A percentile compares a stretch with the other conserved stretches of the same genome.
Conservation (phyloP, 2,329 filamentous ascomycete genomes). For the Cercospora zeae-maydis region DNA sequence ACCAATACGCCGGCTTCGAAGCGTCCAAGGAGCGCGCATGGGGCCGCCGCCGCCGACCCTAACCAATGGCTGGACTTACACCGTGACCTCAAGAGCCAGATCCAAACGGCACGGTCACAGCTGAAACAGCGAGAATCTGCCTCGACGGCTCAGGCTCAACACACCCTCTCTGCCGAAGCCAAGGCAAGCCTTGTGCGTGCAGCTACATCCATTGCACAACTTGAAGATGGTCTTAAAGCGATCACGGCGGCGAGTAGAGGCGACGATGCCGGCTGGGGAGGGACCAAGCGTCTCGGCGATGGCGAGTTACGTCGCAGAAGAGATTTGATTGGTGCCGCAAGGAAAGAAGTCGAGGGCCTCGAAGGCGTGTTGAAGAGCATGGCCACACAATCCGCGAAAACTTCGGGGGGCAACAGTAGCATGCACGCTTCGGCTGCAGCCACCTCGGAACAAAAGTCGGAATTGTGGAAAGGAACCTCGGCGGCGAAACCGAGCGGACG, state of each 20-base stretch:
- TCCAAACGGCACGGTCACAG: conserved; percentile 64
- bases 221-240: conserved; percentile 61
- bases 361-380: conserved; percentile 68
- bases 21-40: conserved; percentile 17
- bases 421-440: conserved; percentile 33
- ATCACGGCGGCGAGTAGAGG: conserved; percentile 36
- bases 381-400: conserved; percentile 47
- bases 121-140: conserved; percentile 67
- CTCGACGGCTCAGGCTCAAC: conserved; percentile 55
- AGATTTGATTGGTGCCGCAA: conserved; percentile 66
- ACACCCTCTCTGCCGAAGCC: conserved; percentile 62
- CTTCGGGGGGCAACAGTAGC: conserved; percentile 20
- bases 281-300: conserved; percentile 58
- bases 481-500: conserved; percentile 50
- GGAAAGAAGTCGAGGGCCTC: conserved; percentile 71
- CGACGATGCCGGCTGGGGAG: conserved; percentile 39
- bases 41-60: conserved; percentile 44
- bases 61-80: conserved; percentile 74
- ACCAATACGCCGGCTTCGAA: conserved; percentile 34
- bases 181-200: conserved; percentile 70
- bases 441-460: conserved; percentile 37
- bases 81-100: conserved; percentile 65
- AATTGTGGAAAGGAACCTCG: conserved; percentile 34
- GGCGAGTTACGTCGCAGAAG: conserved; percentile 69
- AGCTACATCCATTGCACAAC: conserved; percentile 58